Evolutionary conservation across 306 rosid genomes (phyloP).

Genomic region (Cicer bijugum): DNA sequence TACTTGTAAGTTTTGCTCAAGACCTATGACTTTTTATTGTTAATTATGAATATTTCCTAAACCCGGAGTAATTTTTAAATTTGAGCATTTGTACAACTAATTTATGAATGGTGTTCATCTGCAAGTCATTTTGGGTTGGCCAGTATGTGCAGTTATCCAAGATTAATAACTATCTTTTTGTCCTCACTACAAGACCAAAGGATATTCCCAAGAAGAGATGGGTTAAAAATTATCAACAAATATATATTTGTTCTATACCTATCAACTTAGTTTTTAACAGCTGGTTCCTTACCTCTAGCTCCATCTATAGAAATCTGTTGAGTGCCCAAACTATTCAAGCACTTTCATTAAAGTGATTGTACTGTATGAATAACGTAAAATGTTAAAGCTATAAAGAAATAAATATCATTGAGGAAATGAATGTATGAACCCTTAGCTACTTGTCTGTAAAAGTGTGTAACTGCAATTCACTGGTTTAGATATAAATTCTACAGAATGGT

Average conservation of each 20-base stretch:
- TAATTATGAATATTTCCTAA: background rate
- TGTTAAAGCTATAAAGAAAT: constrained; percentile 26
- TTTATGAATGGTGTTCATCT: background rate
- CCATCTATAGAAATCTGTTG: background rate
- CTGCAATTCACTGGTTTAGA: background rate
- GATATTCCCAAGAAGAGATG: background rate
- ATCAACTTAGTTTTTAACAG: constrained; percentile 28
- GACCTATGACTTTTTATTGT: background rate
- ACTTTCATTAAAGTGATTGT: constrained; percentile 9
- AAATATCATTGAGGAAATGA: constrained; percentile 14
- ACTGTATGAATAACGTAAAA: constrained; percentile 30
- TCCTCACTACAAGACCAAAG: constrained; percentile 17
- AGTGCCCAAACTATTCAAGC: constrained; percentile 30
- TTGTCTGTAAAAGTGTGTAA: constrained; percentile 8
- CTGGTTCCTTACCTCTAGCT: constrained; percentile 22
- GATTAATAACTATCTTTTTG: constrained; percentile 6
- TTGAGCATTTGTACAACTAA: background rate
- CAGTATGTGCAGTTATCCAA: background rate
- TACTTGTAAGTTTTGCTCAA: background rate
- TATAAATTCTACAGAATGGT: background rate
- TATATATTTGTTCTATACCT: background rate
- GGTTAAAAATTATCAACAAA: constrained; percentile 7
- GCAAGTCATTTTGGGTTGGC: background rate
- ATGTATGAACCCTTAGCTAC: constrained; percentile 15
- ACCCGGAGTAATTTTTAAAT: too few relatives aligned